Conservation (phyloP, 78 protist species). For the Emiliania huxleyi region DNA sequence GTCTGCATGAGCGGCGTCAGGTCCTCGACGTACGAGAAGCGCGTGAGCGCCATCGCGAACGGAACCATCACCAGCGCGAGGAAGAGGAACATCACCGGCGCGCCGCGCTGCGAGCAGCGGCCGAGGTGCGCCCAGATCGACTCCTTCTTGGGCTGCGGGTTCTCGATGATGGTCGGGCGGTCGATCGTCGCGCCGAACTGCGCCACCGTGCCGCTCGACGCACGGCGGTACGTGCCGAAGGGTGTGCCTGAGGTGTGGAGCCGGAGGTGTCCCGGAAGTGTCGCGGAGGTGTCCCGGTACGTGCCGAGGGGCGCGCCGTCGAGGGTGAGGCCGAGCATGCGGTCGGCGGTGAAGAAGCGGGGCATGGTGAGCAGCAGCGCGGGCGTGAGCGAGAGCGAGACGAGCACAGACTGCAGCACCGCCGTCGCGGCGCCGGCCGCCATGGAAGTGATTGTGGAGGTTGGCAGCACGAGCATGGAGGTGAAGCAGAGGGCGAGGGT, state of each 20-base stretch:
- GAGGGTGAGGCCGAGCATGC: neutral
- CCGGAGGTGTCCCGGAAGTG: too few species aligned
- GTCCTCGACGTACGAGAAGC: neutral
- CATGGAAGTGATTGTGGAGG: neutral
- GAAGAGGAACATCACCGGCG: neutral
- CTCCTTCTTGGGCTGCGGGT: neutral
- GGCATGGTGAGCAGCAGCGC: constrained; percentile 50
- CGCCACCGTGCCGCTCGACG: too few species aligned
- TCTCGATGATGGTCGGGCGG: neutral
- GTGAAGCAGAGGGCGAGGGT: neutral
- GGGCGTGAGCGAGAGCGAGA: constrained; percentile 56
- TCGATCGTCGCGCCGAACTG: too few species aligned
- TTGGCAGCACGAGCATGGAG: neutral
- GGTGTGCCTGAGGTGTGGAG: too few species aligned
- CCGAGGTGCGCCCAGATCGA: neutral
- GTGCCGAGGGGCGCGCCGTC: neutral
- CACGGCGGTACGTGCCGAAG: too few species aligned
- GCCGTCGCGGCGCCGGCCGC: neutral
- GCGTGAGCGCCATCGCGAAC: neutral
- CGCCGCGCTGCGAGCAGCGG: neutral
- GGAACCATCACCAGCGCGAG: neutral
- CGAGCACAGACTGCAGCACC: neutral
- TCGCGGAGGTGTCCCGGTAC: too few species aligned
- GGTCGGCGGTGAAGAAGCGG: constrained; percentile 43
- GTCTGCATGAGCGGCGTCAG: neutral